Evolutionary conservation across 179 eudicot species (phyloP).

Genomic region (Beta macrorhiza): DNA sequence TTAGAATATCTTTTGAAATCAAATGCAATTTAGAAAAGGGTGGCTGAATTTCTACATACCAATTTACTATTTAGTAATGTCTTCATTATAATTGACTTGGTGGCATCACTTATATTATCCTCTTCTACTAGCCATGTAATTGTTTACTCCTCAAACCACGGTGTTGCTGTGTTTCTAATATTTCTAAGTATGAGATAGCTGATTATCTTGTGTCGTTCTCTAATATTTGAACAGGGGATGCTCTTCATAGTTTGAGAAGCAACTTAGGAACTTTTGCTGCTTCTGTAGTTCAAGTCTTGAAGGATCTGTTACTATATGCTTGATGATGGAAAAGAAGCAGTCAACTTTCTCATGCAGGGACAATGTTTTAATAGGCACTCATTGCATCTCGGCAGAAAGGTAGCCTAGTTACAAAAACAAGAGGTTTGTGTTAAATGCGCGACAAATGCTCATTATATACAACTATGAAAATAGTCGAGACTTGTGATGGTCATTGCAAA

Average conservation of each 20-base stretch:
- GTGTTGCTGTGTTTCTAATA: not conserved
- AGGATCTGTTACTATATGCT: not conserved
- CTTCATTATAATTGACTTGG: not conserved
- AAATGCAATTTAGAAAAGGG: not conserved
- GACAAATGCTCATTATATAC: too few relatives aligned
- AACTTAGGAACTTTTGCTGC: constrained; percentile 29
- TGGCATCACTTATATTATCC: not conserved
- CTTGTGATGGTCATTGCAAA: too few relatives aligned
- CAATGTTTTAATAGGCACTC: not conserved
- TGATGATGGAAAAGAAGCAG: not conserved
- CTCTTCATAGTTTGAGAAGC: constrained; percentile 60
- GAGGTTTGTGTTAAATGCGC: too few relatives aligned
- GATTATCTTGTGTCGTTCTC: not conserved
- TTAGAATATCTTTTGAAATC: not conserved
- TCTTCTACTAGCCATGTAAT: not conserved
- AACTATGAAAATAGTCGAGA: too few relatives aligned
- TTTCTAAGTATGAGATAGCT: not conserved
- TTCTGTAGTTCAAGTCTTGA: not conserved
- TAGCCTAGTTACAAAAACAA: too few relatives aligned
- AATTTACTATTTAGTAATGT: not conserved
- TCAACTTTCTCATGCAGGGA: not conserved
- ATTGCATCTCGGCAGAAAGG: not conserved
- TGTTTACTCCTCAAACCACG: not conserved
- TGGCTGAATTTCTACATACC: too few relatives aligned
- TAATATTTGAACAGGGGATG: constrained; percentile 53